These are phyloP conservation scores for Penicillium silybi DNA, from an alignment of 495 filamentous ascomycete genomes.

Conservation along the genomic window DNA sequence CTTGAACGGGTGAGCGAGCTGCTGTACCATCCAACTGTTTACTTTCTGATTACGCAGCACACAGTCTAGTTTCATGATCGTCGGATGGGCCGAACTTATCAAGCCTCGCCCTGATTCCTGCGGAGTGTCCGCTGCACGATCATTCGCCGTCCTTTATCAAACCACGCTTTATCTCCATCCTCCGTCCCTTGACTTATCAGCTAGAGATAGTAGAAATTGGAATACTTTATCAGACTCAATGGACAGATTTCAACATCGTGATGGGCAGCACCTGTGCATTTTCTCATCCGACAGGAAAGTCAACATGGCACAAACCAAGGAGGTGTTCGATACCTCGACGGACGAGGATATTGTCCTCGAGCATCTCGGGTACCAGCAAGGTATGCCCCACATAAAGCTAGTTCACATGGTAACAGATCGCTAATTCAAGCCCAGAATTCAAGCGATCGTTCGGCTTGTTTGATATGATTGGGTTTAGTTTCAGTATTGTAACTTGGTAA, in stretches of 20 bases:
- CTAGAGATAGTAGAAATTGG: not conserved
- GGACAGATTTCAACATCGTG: too few relatives aligned
- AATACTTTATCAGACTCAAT: not conserved
- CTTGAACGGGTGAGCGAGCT: too few relatives aligned
- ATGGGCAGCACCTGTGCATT: too few relatives aligned
- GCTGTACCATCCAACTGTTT: too few relatives aligned
- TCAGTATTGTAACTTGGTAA: constrained; percentile 44
- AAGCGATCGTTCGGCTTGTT: constrained; percentile 46
- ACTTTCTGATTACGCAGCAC: too few relatives aligned
- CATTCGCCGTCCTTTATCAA: not conserved
- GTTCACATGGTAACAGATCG: too few relatives aligned
- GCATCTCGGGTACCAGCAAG: constrained; percentile 46
- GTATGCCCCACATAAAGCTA: not conserved
- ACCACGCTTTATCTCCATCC: not conserved
- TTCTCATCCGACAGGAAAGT: not conserved
- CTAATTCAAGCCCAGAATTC: constrained; percentile 33
- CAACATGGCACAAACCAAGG: constrained; percentile 5
- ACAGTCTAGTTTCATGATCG: not conserved
- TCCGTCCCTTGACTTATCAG: not conserved
- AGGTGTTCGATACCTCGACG: constrained; percentile 23
- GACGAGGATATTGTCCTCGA: constrained; percentile 38
- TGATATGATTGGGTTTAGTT: constrained; percentile 48
- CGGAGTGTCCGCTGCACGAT: not conserved
- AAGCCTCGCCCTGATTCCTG: not conserved
- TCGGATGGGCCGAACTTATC: not conserved